phyloP scores from a whole-genome alignment of 345 rosid genomes.

The Citrus maxima region DNA sequence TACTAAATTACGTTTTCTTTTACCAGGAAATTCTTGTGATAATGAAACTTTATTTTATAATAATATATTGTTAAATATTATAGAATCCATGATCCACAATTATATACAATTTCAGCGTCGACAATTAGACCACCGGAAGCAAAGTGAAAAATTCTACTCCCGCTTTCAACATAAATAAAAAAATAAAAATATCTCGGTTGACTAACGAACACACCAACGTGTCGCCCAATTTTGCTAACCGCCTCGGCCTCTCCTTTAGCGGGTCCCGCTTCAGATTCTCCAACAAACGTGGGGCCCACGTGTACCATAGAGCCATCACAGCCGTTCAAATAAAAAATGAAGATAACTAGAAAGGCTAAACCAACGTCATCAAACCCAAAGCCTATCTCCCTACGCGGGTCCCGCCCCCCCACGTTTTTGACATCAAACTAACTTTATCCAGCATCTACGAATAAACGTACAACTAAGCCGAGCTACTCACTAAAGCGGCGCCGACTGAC shows the following conservation, averaged over 20 bases:
- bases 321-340: background rate
- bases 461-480: background rate
- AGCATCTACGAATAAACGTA: background rate
- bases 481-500: conserved; percentile 9
- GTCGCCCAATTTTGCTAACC: background rate
- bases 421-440: background rate
- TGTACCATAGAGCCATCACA: background rate
- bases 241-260: background rate
- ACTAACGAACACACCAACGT: background rate
- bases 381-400: background rate
- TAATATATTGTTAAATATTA: no score
- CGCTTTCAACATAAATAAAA: background rate
- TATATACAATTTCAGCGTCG: background rate
- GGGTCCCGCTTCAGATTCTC: background rate
- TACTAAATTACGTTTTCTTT: no score
- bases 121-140: background rate
- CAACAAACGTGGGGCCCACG: background rate
- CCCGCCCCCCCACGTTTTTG: background rate
- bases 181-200: background rate
- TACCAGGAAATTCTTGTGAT: no score
- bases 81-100: background rate
- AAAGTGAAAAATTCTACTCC: background rate
- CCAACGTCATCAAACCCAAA: conserved; percentile 1
- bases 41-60: no score
- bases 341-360: background rate